Conservation (phyloP, 768 basidiomycete genomes). For the Lactarius indigo region DNA sequence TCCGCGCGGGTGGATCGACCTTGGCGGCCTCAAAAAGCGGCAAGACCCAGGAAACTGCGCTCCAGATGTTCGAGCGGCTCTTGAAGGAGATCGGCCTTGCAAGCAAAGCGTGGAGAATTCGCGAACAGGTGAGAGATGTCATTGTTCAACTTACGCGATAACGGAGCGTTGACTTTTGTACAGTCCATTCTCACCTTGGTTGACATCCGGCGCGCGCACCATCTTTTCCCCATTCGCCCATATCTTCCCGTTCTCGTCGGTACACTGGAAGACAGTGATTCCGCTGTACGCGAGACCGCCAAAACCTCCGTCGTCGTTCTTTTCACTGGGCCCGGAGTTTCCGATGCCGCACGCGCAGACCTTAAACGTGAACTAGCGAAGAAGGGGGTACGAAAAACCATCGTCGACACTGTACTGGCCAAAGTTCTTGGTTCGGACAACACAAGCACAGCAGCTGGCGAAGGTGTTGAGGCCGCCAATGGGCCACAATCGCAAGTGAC, state of each 20-base stretch:
- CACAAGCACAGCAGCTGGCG: conserved; percentile 42
- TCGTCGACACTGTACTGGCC: conserved; percentile 73
- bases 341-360: conserved; percentile 85
- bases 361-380: conserved; percentile 88
- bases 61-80: conserved; percentile 65
- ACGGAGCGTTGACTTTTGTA: neutral
- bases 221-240: conserved; percentile 74
- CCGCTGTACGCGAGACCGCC: conserved; percentile 84
- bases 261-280: conserved; percentile 85
- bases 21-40: conserved; percentile 46
- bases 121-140: conserved; percentile 70
- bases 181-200: conserved; percentile 62
- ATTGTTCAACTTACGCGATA: conserved; percentile 19
- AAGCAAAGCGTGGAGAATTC: conserved; percentile 83
- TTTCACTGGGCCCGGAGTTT: conserved; percentile 79
- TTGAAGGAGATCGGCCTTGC: conserved; percentile 67
- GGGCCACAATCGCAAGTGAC: conserved; percentile 31
- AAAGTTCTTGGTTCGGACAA: conserved; percentile 52
- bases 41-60: conserved; percentile 67
- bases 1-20: conserved; percentile 49
- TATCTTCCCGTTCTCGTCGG: conserved; percentile 80
- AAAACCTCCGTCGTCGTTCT: conserved; percentile 77
- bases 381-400: conserved; percentile 82
- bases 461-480: conserved; percentile 61
- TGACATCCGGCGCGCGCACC: conserved; percentile 65